These are phyloP conservation scores for Chlorencoelia australis DNA, from an alignment of 2,329 filamentous ascomycete species.

Conservation along the genomic window DNA sequence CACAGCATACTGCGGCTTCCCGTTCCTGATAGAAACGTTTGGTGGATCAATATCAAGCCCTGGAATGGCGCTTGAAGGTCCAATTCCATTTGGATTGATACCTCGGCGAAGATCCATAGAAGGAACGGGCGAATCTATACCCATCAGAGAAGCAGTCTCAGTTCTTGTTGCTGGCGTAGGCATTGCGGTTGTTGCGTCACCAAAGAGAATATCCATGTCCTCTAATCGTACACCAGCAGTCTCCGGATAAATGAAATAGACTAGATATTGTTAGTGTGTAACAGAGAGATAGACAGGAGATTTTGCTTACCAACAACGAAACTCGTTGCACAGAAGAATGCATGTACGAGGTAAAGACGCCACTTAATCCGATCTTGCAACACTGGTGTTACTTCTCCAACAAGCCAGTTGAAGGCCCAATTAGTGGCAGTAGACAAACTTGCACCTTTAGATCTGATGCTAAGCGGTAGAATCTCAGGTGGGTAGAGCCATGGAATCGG, in stretches of 20 bases:
- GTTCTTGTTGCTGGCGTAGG: conserved; percentile 67
- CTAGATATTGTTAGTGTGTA: conserved; percentile 36
- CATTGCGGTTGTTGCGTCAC: conserved; percentile 78
- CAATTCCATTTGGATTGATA: conserved; percentile 32
- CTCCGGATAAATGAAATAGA: conserved; percentile 96
- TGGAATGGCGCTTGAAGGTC: conserved; percentile 61
- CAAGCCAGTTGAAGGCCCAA: conserved; percentile 97
- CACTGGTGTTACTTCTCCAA: conserved; percentile 89
- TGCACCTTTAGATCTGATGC: conserved; percentile 93
- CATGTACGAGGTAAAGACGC: conserved; percentile 89
- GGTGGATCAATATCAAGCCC: conserved; percentile 76
- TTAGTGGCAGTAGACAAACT: conserved; percentile 94
- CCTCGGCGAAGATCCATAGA: conserved; percentile 61
- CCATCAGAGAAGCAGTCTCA: conserved; percentile 75
- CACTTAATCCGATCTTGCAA: conserved; percentile 87
- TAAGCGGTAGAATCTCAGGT: conserved; percentile 94
- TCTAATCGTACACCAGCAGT: conserved; percentile 91
- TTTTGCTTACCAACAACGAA: conserved; percentile 80
- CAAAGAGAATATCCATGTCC: conserved; percentile 93
- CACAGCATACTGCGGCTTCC: conserved; percentile 35
- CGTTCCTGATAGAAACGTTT: conserved; percentile 42
- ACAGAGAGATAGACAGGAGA: neutral
- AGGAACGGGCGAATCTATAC: conserved; percentile 66
- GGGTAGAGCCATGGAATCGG: conserved; percentile 98
- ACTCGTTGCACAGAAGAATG: conserved; percentile 91